Base-by-base conservation (phyloP, 306 rosid genomes). In the Datisca glomerata region DNA sequence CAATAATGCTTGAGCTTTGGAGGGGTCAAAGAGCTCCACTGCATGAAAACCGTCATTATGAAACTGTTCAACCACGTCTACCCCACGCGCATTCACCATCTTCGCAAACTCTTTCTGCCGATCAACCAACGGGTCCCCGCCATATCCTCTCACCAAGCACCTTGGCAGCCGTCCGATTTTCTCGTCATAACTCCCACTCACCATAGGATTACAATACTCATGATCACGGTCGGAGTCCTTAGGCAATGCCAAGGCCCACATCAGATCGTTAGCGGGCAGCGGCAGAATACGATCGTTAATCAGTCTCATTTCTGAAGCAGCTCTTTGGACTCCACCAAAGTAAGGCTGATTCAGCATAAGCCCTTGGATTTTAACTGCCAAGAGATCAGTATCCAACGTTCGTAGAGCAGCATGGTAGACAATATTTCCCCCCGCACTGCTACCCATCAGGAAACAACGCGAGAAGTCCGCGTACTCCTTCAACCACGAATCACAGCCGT, bases 61-160 rank as follows among this genome's bases (percentile, higher is more conserved):
- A 23, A 86, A 78, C 22, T 24, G 13, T 0, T 49, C 9, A 6
- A 10, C 63, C 58, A 73, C 84, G 35, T 61, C 59, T 55, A 61
- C 92, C 19, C 81, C 91, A 55, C 68, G 68, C 19, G 63, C 47
- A 35, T 64, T 69, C 57, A 81, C 35, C 24, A 78, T 9, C 47
- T 20, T 47, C 24, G 0, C 68, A 0, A 86, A 15, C 68, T 66
- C 79, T 41, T 37, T 68, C 71, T 81, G 77, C 75, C 70, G 61
- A 4, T 86, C 92, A 20, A 67, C 19, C 51, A 81, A 37, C 0
- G 94, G 96, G 50, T 86, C 96, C 14, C 87, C 87, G 6, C 59
- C 68, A 19, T 63, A 55, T 0, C 85, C 86, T 12, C 49, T 66
- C 0, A 86, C 52, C 25, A 73, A 37, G 35, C 77, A 63, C 70